A percentile compares a stretch with the other conserved stretches of the same genome.
Evolutionary conservation across 2,329 filamentous ascomycete genomes (phyloP).

Genomic region (Chrysoporthe austroafricana): DNA sequence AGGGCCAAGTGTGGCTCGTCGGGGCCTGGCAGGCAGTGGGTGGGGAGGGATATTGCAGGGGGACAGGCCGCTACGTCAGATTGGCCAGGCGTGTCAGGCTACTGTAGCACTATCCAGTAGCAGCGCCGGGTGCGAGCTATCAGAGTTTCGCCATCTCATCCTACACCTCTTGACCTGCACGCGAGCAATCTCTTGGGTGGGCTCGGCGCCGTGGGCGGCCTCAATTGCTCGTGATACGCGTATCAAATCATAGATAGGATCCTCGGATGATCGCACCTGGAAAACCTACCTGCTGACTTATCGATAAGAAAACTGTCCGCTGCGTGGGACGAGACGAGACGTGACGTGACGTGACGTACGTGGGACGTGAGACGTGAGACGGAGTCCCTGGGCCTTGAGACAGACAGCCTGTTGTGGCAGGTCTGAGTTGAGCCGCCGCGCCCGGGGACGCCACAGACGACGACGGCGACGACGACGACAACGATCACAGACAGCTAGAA

Average conservation of each 20-base stretch:
- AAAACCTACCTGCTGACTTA: neutral
- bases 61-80: neutral
- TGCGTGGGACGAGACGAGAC: neutral
- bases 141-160: neutral
- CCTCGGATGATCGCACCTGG: neutral
- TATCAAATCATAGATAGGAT: too few relatives aligned
- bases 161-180: neutral
- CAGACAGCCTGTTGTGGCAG: neutral
- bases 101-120: neutral
- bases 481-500: too few relatives aligned
- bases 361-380: too few relatives aligned
- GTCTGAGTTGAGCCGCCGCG: neutral
- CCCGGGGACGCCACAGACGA: neutral
- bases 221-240: neutral
- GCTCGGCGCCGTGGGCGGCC: neutral
- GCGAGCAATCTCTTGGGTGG: neutral
- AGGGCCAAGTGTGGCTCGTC: neutral
- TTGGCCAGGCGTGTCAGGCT: neutral
- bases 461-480: neutral
- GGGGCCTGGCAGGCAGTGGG: too few relatives aligned
- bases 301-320: neutral
- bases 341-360: neutral
- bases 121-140: too few relatives aligned
- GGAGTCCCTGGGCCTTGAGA: too few relatives aligned
- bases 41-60: too few relatives aligned